Evolutionary conservation across 2,329 filamentous ascomycete genomes (phyloP).

Genomic region (Ceratocystis alfenasii): DNA sequence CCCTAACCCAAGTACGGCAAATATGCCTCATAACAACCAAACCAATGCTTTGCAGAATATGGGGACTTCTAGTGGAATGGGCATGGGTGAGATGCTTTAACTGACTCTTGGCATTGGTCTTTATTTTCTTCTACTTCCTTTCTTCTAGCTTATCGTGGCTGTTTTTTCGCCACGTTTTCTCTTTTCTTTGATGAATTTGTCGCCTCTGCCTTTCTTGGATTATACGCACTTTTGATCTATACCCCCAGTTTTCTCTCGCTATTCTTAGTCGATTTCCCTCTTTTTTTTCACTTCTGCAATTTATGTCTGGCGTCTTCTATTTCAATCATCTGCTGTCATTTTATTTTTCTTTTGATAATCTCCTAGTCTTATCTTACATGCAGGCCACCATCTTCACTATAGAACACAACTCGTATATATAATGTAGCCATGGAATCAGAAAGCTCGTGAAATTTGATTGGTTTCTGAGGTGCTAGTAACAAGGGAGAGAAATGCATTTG

Average conservation of each 20-base stretch:
- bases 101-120: background rate
- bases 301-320: background rate
- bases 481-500: background rate
- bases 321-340: background rate
- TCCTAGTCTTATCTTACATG: background rate
- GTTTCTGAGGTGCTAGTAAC: no score
- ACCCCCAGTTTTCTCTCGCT: background rate
- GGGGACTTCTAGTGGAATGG: background rate
- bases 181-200: constrained; percentile 1
- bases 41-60: background rate
- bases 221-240: background rate
- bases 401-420: background rate
- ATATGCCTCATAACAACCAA: background rate
- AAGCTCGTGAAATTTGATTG: no score
- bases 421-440: background rate
- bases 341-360: background rate
- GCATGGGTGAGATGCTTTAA: constrained; percentile 15
- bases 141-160: background rate
- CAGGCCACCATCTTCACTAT: background rate
- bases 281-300: background rate
- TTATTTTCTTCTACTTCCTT: background rate
- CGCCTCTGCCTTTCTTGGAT: background rate
- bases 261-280: background rate
- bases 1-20: background rate
- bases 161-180: background rate